Percentiles rank a stretch among this genome's conserved stretches.
Evolutionary conservation across 192 early-diverging fungal genomes (phyloP).

Genomic region (Pecoramyces ruminantium): DNA sequence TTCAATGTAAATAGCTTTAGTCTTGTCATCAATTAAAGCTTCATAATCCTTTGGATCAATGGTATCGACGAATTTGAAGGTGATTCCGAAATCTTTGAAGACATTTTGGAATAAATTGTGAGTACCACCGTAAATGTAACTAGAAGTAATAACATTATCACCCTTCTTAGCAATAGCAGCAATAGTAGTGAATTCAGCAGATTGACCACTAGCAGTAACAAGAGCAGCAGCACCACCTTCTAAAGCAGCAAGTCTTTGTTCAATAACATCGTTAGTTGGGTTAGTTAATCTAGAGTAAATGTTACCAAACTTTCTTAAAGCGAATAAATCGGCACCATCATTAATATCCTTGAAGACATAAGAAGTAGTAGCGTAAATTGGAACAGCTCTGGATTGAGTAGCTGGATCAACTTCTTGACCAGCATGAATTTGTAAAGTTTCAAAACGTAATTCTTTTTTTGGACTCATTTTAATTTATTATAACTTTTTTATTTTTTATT

Average conservation of each 20-base stretch:
- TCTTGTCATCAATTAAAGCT: constrained; percentile 66
- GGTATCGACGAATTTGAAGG: constrained; percentile 54
- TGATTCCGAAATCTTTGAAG: constrained; percentile 50
- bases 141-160: constrained; percentile 75
- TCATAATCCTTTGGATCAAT: constrained; percentile 61
- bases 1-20: constrained; percentile 82
- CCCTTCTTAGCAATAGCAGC: constrained; percentile 58
- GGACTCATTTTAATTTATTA: too few species aligned
- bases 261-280: constrained; percentile 77
- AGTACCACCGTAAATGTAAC: constrained; percentile 22
- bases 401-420: constrained; percentile 45
- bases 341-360: constrained; percentile 68
- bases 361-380: constrained; percentile 79
- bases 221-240: constrained; percentile 69
- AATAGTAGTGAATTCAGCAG: constrained; percentile 72
- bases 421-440: constrained; percentile 83
- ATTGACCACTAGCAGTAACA: constrained; percentile 46
- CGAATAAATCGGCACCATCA: constrained; percentile 71
- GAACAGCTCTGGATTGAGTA: constrained; percentile 67
- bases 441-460: constrained; percentile 20
- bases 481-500: too few species aligned
- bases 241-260: constrained; percentile 78
- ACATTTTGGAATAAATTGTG: constrained; percentile 2
- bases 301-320: constrained; percentile 52
- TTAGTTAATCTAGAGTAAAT: constrained; percentile 75